phyloP scores from a whole-genome alignment of 169 alveolate species.

The Eimeria nieschulzi region DNA sequence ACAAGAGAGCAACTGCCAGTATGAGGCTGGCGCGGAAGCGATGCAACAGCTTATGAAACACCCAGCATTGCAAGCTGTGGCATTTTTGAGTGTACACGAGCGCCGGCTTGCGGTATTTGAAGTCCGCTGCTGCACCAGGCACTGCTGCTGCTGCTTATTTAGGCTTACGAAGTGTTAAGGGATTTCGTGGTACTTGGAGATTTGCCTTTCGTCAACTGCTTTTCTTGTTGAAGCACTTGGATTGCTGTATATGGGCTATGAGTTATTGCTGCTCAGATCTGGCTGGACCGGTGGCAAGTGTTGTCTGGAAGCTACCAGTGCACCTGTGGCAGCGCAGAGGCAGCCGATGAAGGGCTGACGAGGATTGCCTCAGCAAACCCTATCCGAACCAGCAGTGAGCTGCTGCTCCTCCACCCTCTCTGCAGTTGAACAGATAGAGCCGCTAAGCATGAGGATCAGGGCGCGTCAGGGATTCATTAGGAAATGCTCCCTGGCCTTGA shows the following conservation, averaged over 20 bases:
- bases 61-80: conserved; percentile 64
- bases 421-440: no score
- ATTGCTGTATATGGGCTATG: not conserved
- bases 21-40: conserved; percentile 12
- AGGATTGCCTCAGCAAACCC: not conserved
- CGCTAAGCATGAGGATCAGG: no score
- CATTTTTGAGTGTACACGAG: conserved; percentile 59
- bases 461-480: no score
- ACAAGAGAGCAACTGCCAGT: not conserved
- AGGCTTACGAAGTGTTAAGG: not conserved
- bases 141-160: not conserved
- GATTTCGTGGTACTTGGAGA: not conserved
- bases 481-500: no score
- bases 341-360: conserved; percentile 14
- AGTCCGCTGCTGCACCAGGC: conserved; percentile 14
- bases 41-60: conserved; percentile 52
- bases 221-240: not conserved
- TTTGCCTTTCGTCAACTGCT: not conserved
- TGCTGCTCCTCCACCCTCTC: not conserved
- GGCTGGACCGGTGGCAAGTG: conserved; percentile 69
- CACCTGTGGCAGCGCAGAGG: conserved; percentile 67
- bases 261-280: conserved; percentile 28
- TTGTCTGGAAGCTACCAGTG: conserved; percentile 41
- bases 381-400: conserved; percentile 5
- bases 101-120: conserved; percentile 62